Conservation (phyloP, 768 basidiomycete species). For the Trametes villosa region DNA sequence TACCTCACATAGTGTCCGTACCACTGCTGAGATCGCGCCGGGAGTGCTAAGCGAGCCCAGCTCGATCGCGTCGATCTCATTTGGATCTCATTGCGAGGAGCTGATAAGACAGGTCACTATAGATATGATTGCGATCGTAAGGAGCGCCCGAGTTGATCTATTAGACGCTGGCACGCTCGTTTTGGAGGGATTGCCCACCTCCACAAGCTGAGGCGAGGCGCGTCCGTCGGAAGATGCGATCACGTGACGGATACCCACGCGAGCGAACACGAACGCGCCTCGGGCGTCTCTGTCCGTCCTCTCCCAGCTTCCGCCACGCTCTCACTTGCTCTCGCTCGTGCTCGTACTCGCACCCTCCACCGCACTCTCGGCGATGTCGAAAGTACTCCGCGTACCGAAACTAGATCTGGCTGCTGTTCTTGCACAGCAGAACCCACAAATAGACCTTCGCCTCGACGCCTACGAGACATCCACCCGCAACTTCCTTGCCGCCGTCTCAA, state of each 20-base stretch:
- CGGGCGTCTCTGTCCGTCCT: too few species aligned
- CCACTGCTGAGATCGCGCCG: background rate
- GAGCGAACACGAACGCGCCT: too few species aligned
- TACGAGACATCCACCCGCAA: slow-evolving; percentile 71
- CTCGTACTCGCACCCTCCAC: too few species aligned
- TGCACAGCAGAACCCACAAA: slow-evolving; percentile 53
- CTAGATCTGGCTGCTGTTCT: slow-evolving; percentile 66
- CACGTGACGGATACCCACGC: too few species aligned
- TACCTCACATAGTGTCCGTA: background rate
- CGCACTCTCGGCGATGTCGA: too few species aligned
- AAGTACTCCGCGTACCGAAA: slow-evolving; percentile 45
- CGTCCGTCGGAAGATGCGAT: too few species aligned
- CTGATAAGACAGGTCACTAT: background rate
- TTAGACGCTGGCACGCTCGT: background rate
- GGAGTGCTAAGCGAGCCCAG: background rate
- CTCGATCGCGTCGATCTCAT: background rate
- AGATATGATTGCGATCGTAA: background rate
- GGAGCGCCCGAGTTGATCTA: background rate
- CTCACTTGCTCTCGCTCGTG: too few species aligned
- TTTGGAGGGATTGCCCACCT: background rate
- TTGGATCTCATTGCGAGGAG: background rate
- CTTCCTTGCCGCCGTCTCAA: slow-evolving; percentile 72
- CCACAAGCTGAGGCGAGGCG: too few species aligned
- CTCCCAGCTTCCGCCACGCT: too few species aligned
- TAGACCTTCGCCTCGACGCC: slow-evolving; percentile 64